A percentile compares a stretch with the other conserved stretches of the same genome.
Evolutionary conservation across 2,329 filamentous ascomycete species (phyloP).

Genomic region (Alternaria burnsii): DNA sequence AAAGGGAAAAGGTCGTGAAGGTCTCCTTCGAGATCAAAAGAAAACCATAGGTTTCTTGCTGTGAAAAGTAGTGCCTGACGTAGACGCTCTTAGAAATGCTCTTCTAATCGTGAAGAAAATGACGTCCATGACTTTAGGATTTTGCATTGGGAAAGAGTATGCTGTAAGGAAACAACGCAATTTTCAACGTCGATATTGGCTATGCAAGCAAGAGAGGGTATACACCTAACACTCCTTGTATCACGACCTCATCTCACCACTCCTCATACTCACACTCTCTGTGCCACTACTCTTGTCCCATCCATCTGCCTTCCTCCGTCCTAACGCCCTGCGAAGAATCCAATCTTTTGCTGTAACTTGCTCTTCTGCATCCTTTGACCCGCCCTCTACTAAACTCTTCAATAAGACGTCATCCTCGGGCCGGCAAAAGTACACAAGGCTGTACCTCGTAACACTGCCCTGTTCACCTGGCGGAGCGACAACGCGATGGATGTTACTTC

Average conservation of each 20-base stretch:
- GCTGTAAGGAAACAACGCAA: too few relatives aligned
- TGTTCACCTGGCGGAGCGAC: slow-evolving; percentile 60
- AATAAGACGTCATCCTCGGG: slow-evolving; percentile 51
- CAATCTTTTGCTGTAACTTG: slow-evolving; percentile 54
- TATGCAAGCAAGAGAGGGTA: neutral
- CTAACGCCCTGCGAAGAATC: slow-evolving; percentile 53
- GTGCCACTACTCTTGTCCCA: slow-evolving; percentile 48
- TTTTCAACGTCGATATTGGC: neutral
- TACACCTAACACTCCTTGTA: neutral
- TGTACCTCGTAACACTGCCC: slow-evolving; percentile 52
- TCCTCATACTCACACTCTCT: slow-evolving; percentile 34
- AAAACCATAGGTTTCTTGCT: too few relatives aligned
- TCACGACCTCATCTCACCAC: slow-evolving; percentile 17
- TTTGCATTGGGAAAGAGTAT: too few relatives aligned
- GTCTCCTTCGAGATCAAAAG: too few relatives aligned
- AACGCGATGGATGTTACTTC: slow-evolving; percentile 59
- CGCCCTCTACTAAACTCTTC: slow-evolving; percentile 40
- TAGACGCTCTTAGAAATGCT: too few relatives aligned
- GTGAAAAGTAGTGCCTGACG: too few relatives aligned
- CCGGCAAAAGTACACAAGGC: slow-evolving; percentile 64
- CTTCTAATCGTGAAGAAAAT: too few relatives aligned
- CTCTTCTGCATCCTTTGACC: slow-evolving; percentile 34
- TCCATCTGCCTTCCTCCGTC: slow-evolving; percentile 30
- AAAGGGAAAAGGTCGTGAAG: too few relatives aligned
- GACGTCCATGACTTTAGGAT: too few relatives aligned